Percentiles rank a stretch among this genome's conserved stretches.
phyloP scores from a whole-genome alignment of 768 basidiomycete species.

The Cystofilobasidium capitatum region DNA sequence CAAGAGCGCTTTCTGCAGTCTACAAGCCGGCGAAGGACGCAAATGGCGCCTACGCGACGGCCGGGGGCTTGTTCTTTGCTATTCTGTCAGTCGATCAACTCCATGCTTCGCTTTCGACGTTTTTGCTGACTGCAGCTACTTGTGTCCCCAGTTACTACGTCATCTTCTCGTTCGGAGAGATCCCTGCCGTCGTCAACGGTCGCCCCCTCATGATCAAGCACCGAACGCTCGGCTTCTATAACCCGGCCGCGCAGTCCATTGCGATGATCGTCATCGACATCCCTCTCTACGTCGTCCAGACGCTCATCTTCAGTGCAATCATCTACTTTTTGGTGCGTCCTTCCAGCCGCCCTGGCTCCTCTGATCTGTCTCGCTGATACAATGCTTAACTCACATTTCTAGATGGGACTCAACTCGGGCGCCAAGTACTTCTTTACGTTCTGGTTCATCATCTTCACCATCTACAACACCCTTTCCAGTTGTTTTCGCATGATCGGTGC shows the following conservation, averaged over 20 bases:
- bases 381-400: too few relatives aligned
- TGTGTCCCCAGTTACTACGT: neutral
- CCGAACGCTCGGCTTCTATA: slow-evolving; percentile 26
- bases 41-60: slow-evolving; percentile 9
- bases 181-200: slow-evolving; percentile 8
- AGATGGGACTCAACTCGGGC: neutral
- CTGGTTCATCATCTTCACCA: slow-evolving; percentile 12
- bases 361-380: too few relatives aligned
- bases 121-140: neutral
- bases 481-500: slow-evolving; percentile 22
- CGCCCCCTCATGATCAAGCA: slow-evolving; percentile 24
- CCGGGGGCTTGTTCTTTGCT: slow-evolving; percentile 22
- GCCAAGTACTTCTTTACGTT: slow-evolving; percentile 7
- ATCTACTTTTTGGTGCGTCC: slow-evolving; percentile 15
- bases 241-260: slow-evolving; percentile 15
- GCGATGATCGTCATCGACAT: slow-evolving; percentile 19
- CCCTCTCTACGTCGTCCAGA: slow-evolving; percentile 26
- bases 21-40: slow-evolving; percentile 18
- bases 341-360: too few relatives aligned
- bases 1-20: neutral
- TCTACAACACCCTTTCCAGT: slow-evolving; percentile 3
- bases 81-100: slow-evolving; percentile 1
- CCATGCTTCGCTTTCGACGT: neutral
- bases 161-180: slow-evolving; percentile 20
- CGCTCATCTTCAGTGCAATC: slow-evolving; percentile 3